phyloP scores from a whole-genome alignment of 768 basidiomycete genomes.

The Lentinus brumalis region DNA sequence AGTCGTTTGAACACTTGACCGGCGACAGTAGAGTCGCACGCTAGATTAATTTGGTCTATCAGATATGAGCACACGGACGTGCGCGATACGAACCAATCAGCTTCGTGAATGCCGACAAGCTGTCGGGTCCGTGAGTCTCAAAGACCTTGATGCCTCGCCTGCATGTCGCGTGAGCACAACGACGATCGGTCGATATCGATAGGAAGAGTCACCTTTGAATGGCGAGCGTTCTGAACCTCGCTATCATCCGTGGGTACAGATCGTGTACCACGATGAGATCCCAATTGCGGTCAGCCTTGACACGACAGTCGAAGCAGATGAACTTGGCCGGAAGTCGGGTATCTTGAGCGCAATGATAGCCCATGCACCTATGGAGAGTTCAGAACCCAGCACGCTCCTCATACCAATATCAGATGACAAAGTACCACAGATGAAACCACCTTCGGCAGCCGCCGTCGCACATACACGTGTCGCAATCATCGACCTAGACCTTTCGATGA shows the following conservation, averaged over 20 bases:
- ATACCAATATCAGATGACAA: not conserved
- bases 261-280: conserved; percentile 60
- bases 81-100: conserved; percentile 51
- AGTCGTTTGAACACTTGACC: conserved; percentile 68
- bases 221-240: conserved; percentile 68
- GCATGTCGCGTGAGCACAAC: conserved; percentile 3
- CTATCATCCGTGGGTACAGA: conserved; percentile 59
- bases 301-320: conserved; percentile 76
- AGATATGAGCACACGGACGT: conserved; percentile 6
- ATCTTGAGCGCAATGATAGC: conserved; percentile 65
- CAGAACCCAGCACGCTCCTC: not conserved
- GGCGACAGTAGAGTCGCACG: conserved; percentile 54
- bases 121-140: conserved; percentile 48
- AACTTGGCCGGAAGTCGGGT: conserved; percentile 60
- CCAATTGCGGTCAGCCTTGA: conserved; percentile 68
- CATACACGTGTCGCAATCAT: conserved; percentile 52
- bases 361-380: conserved; percentile 55
- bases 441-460: conserved; percentile 74
- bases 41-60: conserved; percentile 32
- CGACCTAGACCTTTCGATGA: conserved; percentile 41
- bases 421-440: conserved; percentile 81
- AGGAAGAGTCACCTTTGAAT: conserved; percentile 58
- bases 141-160: conserved; percentile 74
- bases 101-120: conserved; percentile 56
- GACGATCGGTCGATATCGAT: not conserved